Base-by-base conservation (phyloP, 192 early-diverging fungal genomes). In the Allomyces macrogynus region DNA sequence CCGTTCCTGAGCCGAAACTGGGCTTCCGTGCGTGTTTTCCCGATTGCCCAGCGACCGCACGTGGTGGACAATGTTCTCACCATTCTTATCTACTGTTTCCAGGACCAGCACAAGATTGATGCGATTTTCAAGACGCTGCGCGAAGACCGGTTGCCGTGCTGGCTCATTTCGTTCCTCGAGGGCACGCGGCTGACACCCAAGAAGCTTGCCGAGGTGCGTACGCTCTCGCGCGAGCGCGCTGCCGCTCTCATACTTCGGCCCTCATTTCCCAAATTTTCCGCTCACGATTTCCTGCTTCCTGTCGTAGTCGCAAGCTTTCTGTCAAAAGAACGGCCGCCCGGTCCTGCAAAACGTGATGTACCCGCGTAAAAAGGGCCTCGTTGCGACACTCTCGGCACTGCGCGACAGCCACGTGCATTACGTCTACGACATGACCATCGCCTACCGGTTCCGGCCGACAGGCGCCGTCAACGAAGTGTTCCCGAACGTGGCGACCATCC, bases 131-230 rank as follows among this genome's bases (percentile, higher is more conserved):
- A 25, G 23, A 23, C n/a, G 44, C 66, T 68, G 23, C 68, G 67
- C 10, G 22, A 20, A 18, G 57, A 60, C 25, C 5, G 11, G 8
- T 25, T 61, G 27, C 27, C 63, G 22, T 24, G 23, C 18, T 68
- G 67, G 67, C 63, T 68, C 7, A 24, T 68, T 54, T 67, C 42
- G 16, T 68, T 61, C 16, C 65, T 68, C 23, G 67, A 68, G 61
- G 67, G 67, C 20, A 68, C 64, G 54, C 43, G 67, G 43, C 68
- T 68, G 23, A 67, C 66, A 8, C 67, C 67, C 32, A 43, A 68
- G 57, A 68, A 68, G 44, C 5, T 65, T 24, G 61, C 25, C 16
- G 67, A 64, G 63, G 67, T 68, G 54, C 57, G 23, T 44, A 0
- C 1, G 9, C 24, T 49, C n/a, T 1, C 43, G 0, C 3, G 16